phyloP scores from a whole-genome alignment of 192 early-diverging fungal species.

The Coemansia erecta region DNA sequence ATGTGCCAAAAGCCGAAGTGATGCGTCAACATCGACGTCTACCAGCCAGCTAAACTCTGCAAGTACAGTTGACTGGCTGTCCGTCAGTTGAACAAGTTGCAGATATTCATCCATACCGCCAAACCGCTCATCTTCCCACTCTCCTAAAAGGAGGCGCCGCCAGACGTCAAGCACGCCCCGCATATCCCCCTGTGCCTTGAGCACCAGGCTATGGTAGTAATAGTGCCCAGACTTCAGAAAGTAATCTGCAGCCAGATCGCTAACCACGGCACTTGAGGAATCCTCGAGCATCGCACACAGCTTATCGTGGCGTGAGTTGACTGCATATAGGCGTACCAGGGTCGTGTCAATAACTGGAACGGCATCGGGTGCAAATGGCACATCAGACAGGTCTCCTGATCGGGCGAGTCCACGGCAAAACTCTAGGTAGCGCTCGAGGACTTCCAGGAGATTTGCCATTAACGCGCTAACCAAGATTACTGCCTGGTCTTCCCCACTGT shows the following conservation, averaged over 20 bases:
- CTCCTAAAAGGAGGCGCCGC: slow-evolving; percentile 27
- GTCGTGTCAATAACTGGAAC: slow-evolving; percentile 38
- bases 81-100: slow-evolving; percentile 9
- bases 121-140: slow-evolving; percentile 19
- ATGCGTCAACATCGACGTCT: slow-evolving; percentile 10
- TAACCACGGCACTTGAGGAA: slow-evolving; percentile 10
- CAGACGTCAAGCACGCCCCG: slow-evolving; percentile 25
- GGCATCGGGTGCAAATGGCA: slow-evolving; percentile 24
- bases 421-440: slow-evolving; percentile 45
- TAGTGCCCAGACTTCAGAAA: slow-evolving; percentile 15
- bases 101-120: slow-evolving; percentile 45
- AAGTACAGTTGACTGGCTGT: slow-evolving; percentile 15
- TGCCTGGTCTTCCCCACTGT: slow-evolving; percentile 10
- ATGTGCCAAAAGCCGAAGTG: slow-evolving; percentile 15
- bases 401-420: slow-evolving; percentile 16
- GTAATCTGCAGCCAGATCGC: slow-evolving; percentile 27
- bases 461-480: slow-evolving; percentile 13
- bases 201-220: slow-evolving; percentile 43
- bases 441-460: slow-evolving; percentile 21
- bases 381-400: neutral
- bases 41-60: slow-evolving; percentile 37
- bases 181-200: slow-evolving; percentile 22
- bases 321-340: slow-evolving; percentile 34
- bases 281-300: slow-evolving; percentile 14
- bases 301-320: slow-evolving; percentile 14